Percentiles rank a stretch among this genome's conserved stretches.
phyloP scores from a whole-genome alignment of 306 rosid species.

The Pachyrhizus erosus region DNA sequence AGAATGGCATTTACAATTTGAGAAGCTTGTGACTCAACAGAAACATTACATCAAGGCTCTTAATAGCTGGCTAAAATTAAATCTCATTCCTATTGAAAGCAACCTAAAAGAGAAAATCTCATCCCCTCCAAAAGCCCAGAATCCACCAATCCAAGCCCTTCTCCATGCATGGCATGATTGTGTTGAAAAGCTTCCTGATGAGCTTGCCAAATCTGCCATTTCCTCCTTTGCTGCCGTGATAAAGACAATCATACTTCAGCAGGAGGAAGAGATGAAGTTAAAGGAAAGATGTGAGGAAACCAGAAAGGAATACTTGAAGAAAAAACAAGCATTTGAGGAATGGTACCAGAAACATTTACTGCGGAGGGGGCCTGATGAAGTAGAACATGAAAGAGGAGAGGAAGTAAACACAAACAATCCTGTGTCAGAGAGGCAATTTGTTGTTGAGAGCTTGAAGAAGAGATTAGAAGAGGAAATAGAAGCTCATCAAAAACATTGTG shows the following conservation, averaged over 20 bases:
- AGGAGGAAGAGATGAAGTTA: constrained; percentile 88
- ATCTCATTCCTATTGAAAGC: constrained; percentile 87
- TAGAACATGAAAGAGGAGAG: constrained; percentile 65
- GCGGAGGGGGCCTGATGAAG: constrained; percentile 57
- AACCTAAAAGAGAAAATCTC: constrained; percentile 83
- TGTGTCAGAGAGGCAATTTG: constrained; percentile 62
- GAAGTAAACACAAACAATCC: constrained; percentile 66
- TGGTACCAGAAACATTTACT: constrained; percentile 76
- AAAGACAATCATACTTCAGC: constrained; percentile 68
- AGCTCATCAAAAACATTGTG: constrained; percentile 63
- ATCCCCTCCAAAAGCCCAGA: constrained; percentile 64
- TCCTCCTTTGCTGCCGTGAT: constrained; percentile 79
- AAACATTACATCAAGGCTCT: constrained; percentile 80
- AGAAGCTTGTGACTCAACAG: constrained; percentile 77
- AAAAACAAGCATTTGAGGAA: constrained; percentile 69
- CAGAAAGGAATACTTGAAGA: constrained; percentile 63
- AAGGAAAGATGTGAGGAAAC: constrained; percentile 81
- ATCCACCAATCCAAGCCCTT: constrained; percentile 79
- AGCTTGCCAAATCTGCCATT: constrained; percentile 76
- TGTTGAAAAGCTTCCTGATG: constrained; percentile 89
- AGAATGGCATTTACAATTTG: constrained; percentile 72
- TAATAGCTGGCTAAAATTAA: constrained; percentile 72
- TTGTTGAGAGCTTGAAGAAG: constrained; percentile 80
- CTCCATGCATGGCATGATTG: constrained; percentile 73
- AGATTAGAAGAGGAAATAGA: constrained; percentile 76